These are phyloP conservation scores for Niebla homalea DNA, from an alignment of 495 filamentous ascomycete species.

Conservation along the genomic window DNA sequence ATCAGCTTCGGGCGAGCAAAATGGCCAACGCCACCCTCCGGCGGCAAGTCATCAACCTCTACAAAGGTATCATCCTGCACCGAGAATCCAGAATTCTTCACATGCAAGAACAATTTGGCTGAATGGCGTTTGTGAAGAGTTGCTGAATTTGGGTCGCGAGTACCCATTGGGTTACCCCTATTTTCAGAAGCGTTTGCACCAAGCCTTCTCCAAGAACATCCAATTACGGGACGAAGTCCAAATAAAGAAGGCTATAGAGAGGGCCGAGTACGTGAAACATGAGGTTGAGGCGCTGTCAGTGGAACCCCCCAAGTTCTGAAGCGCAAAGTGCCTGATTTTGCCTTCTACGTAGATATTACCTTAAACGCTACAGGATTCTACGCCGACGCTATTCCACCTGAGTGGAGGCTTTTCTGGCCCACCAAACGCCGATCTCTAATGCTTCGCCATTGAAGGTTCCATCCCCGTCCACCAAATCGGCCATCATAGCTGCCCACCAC, in stretches of 20 bases:
- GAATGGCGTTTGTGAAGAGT: conserved; percentile 38
- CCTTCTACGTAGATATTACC: conserved; percentile 57
- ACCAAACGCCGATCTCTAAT: conserved; percentile 90
- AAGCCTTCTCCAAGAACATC: conserved; percentile 67
- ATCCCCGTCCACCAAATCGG: conserved; percentile 63
- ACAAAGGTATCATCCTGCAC: conserved; percentile 54
- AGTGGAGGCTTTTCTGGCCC: conserved; percentile 54
- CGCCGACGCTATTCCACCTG: conserved; percentile 60
- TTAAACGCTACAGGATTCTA: conserved; percentile 85
- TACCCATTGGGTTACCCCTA: conserved; percentile 82
- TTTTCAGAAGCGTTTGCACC: conserved; percentile 68
- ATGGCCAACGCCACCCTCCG: conserved; percentile 49
- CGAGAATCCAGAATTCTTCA: not conserved
- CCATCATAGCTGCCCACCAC: conserved; percentile 80
- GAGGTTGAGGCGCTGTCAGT: conserved; percentile 89
- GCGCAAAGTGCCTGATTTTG: conserved; percentile 13
- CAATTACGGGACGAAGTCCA: conserved; percentile 54
- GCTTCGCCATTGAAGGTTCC: conserved; percentile 78
- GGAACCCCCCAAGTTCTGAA: conserved; percentile 5
- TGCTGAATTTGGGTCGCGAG: conserved; percentile 69
- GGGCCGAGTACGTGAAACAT: conserved; percentile 85
- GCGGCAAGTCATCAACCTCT: conserved; percentile 71
- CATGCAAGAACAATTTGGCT: conserved; percentile 1
- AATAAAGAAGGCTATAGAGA: conserved; percentile 60
- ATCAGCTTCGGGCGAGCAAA: not conserved